Evolutionary conservation across 108 stramenopile species (phyloP).

Genomic region (Cylindrotheca fusiformis): DNA sequence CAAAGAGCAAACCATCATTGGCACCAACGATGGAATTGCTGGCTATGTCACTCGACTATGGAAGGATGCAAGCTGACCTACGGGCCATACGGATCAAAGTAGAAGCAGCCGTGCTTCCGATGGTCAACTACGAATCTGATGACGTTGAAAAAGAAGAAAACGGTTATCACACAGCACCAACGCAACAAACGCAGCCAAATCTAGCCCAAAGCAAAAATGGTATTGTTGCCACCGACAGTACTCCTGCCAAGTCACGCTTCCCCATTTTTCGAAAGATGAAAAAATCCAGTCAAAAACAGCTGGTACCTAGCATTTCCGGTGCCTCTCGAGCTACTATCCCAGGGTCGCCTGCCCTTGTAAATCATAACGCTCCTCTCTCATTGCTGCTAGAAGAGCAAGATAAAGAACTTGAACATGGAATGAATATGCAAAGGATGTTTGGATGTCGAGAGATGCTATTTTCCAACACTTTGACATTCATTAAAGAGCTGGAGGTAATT

Average conservation of each 20-base stretch:
- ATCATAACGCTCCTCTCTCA: too few species aligned
- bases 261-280: not conserved
- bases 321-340: not conserved
- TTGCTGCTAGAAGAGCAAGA: not conserved
- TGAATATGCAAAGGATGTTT: not conserved
- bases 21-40: not conserved
- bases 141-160: too few species aligned
- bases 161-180: too few species aligned
- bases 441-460: conserved; percentile 25
- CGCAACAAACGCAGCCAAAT: too few species aligned
- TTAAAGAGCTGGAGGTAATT: conserved; percentile 61
- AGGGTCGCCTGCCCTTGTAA: not conserved
- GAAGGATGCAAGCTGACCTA: not conserved
- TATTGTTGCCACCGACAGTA: not conserved
- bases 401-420: not conserved
- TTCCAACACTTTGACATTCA: conserved; percentile 60
- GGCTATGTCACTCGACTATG: not conserved
- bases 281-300: not conserved
- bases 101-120: too few species aligned
- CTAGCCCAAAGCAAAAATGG: too few species aligned
- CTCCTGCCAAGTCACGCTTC: not conserved
- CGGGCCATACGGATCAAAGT: not conserved
- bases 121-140: too few species aligned
- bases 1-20: not conserved
- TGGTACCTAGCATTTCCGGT: not conserved